Evolutionary conservation across 306 rosid genomes (phyloP).

Genomic region (Comarum palustre): DNA sequence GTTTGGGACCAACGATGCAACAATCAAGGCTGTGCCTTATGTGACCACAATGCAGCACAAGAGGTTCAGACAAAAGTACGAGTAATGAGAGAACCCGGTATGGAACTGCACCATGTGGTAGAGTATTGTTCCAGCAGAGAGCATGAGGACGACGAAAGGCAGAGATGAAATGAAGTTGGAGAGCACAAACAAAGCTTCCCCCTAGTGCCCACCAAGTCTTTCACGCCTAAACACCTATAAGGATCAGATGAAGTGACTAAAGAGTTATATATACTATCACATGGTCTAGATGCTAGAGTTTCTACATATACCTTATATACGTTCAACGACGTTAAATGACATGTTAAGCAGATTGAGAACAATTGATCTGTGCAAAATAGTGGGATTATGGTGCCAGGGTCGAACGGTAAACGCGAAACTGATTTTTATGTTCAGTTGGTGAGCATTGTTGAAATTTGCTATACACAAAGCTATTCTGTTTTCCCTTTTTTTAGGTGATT

Average conservation of each 20-base stretch:
- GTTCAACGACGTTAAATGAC: neutral
- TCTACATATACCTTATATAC: neutral
- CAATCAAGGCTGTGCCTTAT: constrained; percentile 33
- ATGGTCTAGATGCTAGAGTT: neutral
- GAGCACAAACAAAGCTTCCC: constrained; percentile 43
- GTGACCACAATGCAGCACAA: constrained; percentile 38
- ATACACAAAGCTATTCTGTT: neutral
- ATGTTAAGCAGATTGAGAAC: neutral
- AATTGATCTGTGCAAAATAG: neutral
- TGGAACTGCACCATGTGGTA: constrained; percentile 51
- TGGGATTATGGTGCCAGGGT: neutral
- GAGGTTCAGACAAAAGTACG: constrained; percentile 44
- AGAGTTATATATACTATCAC: neutral
- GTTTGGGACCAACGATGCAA: constrained; percentile 41
- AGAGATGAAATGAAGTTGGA: constrained; percentile 45
- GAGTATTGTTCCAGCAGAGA: constrained; percentile 42
- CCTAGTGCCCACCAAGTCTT: constrained; percentile 48
- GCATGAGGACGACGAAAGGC: constrained; percentile 37
- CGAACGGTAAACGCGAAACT: neutral
- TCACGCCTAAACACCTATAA: constrained; percentile 41
- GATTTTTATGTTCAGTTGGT: neutral
- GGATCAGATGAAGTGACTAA: neutral
- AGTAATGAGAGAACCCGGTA: constrained; percentile 33
- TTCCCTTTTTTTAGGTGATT: neutral
- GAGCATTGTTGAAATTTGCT: neutral